These are phyloP conservation scores for Psilocybe sp. DNA, from an alignment of 768 basidiomycete genomes.

Conservation along the genomic window DNA sequence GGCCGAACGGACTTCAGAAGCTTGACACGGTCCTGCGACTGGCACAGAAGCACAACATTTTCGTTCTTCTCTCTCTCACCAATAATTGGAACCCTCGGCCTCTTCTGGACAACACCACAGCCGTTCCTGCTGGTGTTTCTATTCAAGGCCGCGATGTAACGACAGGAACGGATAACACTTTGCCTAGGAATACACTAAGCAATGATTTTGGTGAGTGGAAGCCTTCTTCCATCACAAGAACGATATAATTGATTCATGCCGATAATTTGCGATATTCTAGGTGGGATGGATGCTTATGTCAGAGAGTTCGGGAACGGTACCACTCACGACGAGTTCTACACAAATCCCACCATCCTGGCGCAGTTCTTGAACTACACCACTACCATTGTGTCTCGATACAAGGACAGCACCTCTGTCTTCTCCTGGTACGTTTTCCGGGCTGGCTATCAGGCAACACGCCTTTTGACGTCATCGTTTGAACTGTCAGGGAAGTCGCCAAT, in stretches of 20 bases:
- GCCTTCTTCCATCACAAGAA: neutral
- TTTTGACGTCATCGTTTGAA: neutral
- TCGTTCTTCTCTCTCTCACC: constrained; percentile 53
- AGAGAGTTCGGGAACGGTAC: constrained; percentile 37
- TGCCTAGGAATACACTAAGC: constrained; percentile 53
- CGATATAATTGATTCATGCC: neutral
- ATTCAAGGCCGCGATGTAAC: constrained; percentile 27
- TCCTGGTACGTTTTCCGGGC: constrained; percentile 34
- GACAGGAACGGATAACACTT: constrained; percentile 30
- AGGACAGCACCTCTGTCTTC: constrained; percentile 49
- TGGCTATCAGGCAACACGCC: neutral
- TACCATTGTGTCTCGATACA: constrained; percentile 54
- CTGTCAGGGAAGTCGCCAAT: constrained; percentile 60
- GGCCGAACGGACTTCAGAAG: constrained; percentile 60
- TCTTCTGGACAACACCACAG: constrained; percentile 23
- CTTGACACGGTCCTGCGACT: constrained; percentile 55
- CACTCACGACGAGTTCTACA: constrained; percentile 60
- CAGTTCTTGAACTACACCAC: constrained; percentile 58
- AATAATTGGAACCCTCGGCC: constrained; percentile 58
- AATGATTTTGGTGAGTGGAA: constrained; percentile 55
- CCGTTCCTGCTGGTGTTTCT: constrained; percentile 8
- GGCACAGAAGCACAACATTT: constrained; percentile 53
- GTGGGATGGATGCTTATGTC: constrained; percentile 68
- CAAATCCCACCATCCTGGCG: constrained; percentile 42
- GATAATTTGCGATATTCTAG: constrained; percentile 23